Percentiles rank a stretch among this genome's conserved stretches.
Conservation (phyloP, 306 rosid genomes). For the Fagus crenata region DNA sequence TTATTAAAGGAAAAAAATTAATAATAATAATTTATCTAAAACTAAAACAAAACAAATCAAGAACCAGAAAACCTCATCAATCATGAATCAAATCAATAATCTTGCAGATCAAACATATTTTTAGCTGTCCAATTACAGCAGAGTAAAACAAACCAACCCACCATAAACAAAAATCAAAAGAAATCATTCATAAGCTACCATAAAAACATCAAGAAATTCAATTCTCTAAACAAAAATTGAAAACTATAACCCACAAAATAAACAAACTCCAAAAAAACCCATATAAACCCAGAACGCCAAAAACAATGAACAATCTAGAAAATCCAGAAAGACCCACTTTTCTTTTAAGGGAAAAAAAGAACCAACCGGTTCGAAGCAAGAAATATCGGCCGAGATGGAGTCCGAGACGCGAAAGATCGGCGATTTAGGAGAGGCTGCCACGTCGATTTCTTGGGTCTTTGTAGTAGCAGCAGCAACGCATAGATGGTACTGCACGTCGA, state of each 20-base stretch:
- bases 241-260: constrained; percentile 1
- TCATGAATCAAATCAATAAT: not conserved
- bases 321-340: not conserved
- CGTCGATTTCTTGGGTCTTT: constrained; percentile 55
- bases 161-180: not conserved
- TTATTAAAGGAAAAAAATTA: too few species aligned
- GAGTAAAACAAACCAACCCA: constrained; percentile 1
- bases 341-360: not conserved
- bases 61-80: not conserved
- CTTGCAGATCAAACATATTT: not conserved
- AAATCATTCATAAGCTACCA: not conserved
- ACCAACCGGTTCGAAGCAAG: constrained; percentile 35
- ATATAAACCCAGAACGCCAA: constrained; percentile 1
- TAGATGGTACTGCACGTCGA: constrained; percentile 65
- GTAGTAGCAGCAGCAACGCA: constrained; percentile 35
- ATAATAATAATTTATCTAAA: not conserved
- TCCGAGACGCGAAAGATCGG: constrained; percentile 51
- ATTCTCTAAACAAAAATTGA: not conserved
- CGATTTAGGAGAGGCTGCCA: constrained; percentile 53
- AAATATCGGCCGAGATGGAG: constrained; percentile 10
- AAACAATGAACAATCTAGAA: constrained; percentile 8
- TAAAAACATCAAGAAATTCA: not conserved
- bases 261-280: not conserved
- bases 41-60: not conserved
- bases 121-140: not conserved